Percentiles rank a stretch among this genome's conserved stretches.
Evolutionary conservation across 306 rosid species (phyloP).

Genomic region (Malus fusca): DNA sequence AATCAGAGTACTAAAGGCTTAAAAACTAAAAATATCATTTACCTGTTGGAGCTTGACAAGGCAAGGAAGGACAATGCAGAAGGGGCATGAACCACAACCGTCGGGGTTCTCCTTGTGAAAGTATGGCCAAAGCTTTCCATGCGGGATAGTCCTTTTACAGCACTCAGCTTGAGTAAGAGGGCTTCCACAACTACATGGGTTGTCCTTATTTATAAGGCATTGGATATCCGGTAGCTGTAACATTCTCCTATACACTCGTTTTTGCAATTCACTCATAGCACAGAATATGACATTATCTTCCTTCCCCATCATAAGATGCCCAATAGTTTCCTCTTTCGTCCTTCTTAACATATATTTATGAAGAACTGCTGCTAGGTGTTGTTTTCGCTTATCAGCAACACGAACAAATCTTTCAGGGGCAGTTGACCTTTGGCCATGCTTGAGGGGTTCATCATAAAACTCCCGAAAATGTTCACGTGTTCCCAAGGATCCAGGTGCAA

Average conservation of each 20-base stretch:
- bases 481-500: conserved; percentile 90
- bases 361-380: conserved; percentile 62
- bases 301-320: conserved; percentile 99
- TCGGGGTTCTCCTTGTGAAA: conserved; percentile 78
- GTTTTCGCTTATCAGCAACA: conserved; percentile 74
- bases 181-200: conserved; percentile 84
- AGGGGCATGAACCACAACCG: conserved; percentile 96
- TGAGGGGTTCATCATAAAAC: conserved; percentile 85
- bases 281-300: conserved; percentile 89
- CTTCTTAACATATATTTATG: conserved; percentile 79
- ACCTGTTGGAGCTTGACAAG: conserved; percentile 98
- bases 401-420: conserved; percentile 79
- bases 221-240: conserved; percentile 84
- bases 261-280: conserved; percentile 90
- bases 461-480: conserved; percentile 89
- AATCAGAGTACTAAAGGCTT: not conserved
- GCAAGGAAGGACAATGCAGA: conserved; percentile 90
- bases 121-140: conserved; percentile 84
- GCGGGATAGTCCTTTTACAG: conserved; percentile 74
- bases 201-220: conserved; percentile 80
- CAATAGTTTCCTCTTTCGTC: conserved; percentile 93
- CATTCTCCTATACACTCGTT: conserved; percentile 76
- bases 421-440: conserved; percentile 92
- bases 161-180: conserved; percentile 90
- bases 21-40: conserved; percentile 10